Percentiles rank a stretch among this genome's conserved stretches.
phyloP scores from a whole-genome alignment of 2,329 filamentous ascomycete species.

The Pseudogymnoascus sp. region DNA sequence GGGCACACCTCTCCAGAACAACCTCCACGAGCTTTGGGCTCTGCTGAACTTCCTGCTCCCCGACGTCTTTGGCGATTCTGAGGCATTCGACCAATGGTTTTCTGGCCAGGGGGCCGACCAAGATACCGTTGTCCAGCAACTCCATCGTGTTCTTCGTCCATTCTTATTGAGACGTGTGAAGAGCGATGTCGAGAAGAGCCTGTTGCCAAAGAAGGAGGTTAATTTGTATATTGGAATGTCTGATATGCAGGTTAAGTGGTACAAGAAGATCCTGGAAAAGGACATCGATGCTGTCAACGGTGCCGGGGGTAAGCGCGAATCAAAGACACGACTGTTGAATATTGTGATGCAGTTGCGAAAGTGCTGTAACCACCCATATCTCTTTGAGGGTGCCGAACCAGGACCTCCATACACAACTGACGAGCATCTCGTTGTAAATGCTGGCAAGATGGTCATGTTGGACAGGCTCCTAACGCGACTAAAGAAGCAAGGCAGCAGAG shows the following conservation, averaged over 20 bases:
- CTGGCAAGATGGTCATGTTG: conserved; percentile 95
- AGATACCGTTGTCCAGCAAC: conserved; percentile 90
- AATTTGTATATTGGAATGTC: conserved; percentile 98
- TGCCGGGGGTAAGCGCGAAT: conserved; percentile 91
- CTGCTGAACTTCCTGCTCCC: conserved; percentile 95
- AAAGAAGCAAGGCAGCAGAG: conserved; percentile 79
- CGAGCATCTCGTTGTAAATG: conserved; percentile 87
- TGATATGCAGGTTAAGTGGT: conserved; percentile 99
- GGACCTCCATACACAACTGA: conserved; percentile 97
- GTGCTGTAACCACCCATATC: conserved; percentile 96
- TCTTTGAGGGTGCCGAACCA: conserved; percentile 95
- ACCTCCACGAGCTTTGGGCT: conserved; percentile 95
- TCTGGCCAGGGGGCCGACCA: conserved; percentile 84
- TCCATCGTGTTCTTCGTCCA: conserved; percentile 86
- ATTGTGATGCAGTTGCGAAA: conserved; percentile 99
- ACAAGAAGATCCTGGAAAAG: conserved; percentile 97
- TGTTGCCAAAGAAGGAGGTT: conserved; percentile 94
- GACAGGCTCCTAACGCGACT: conserved; percentile 85
- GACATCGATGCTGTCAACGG: conserved; percentile 98
- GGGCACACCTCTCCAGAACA: conserved; percentile 94
- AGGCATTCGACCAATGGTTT: conserved; percentile 98
- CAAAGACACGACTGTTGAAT: conserved; percentile 92
- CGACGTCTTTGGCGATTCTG: conserved; percentile 93
- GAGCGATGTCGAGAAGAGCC: conserved; percentile 94
- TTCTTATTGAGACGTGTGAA: conserved; percentile 96